Conservation (phyloP, 139 green algal genomes). For the Chlorella sp. region DNA sequence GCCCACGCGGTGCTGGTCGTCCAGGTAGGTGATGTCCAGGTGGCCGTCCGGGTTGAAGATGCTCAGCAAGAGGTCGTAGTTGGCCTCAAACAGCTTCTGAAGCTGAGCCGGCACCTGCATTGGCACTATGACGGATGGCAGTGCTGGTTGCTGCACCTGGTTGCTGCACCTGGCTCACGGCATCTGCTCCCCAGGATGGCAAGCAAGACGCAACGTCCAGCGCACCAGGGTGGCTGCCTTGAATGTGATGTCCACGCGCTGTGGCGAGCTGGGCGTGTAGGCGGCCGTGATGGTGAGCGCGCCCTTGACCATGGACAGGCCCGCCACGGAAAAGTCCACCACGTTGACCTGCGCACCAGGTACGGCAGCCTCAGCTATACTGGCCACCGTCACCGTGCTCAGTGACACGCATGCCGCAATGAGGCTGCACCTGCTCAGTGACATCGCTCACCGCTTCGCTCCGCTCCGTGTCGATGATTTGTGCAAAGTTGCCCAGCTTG, state of each 20-base stretch:
- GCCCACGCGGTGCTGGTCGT: constrained; percentile 41
- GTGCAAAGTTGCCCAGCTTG: constrained; percentile 61
- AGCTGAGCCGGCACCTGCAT: constrained; percentile 51
- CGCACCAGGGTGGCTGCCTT: constrained; percentile 44
- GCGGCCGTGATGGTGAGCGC: constrained; percentile 51
- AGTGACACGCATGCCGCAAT: too few relatives aligned
- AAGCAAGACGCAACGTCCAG: too few relatives aligned
- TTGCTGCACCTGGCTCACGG: too few relatives aligned
- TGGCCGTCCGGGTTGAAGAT: constrained; percentile 87
- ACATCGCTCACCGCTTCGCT: constrained; percentile 33
- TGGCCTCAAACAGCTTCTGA: constrained; percentile 64
- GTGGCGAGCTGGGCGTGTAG: constrained; percentile 30
- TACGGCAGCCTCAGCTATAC: too few relatives aligned
- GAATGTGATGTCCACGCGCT: constrained; percentile 59
- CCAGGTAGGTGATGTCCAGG: constrained; percentile 85
- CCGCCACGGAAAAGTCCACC: constrained; percentile 56
- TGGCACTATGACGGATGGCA: too few relatives aligned
- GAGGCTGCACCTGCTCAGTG: neutral
- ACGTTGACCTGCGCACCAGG: constrained; percentile 57
- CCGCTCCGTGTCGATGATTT: constrained; percentile 57
- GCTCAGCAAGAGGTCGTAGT: constrained; percentile 72
- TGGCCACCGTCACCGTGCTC: too few relatives aligned
- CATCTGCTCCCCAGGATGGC: too few relatives aligned
- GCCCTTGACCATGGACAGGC: constrained; percentile 47
- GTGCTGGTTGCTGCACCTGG: too few relatives aligned